Evolutionary conservation across 805 yeast species (phyloP).

Genomic region (Saturnispora ahearnii): DNA sequence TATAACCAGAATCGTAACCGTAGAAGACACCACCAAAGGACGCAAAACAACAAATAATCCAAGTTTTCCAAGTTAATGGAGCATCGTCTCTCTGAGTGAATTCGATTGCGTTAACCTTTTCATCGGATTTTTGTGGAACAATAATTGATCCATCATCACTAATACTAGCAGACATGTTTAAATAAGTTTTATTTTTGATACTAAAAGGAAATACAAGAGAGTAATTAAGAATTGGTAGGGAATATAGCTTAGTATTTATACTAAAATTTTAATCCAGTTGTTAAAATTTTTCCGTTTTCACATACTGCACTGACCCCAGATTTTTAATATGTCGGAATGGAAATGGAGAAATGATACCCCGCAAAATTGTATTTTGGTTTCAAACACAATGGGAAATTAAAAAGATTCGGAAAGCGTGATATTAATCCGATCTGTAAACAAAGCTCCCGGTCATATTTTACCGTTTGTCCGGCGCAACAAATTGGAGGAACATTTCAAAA

Average conservation of each 20-base stretch:
- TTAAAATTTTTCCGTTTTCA: background rate
- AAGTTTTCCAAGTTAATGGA: slow-evolving; percentile 30
- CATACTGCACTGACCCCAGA: background rate
- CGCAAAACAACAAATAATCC: slow-evolving; percentile 43
- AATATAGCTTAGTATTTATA: background rate
- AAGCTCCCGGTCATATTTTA: background rate
- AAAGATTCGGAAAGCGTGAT: background rate
- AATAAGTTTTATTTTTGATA: background rate
- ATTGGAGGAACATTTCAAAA: background rate
- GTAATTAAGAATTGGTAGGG: no score
- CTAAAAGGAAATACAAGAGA: background rate
- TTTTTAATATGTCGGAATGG: background rate
- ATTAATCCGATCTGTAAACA: background rate
- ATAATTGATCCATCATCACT: background rate
- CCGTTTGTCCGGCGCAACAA: background rate
- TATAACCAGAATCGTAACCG: slow-evolving; percentile 64
- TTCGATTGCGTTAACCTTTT: background rate
- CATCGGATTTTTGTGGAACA: background rate
- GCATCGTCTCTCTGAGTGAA: slow-evolving; percentile 25
- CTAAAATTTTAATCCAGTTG: background rate
- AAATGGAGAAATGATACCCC: background rate
- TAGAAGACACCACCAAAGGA: slow-evolving; percentile 61
- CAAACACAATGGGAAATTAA: background rate
- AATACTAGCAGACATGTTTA: background rate
- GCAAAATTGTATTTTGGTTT: background rate